These are phyloP conservation scores for Trypanosoma vivax DNA, from an alignment of 208 protist genomes.

Conservation along the genomic window DNA sequence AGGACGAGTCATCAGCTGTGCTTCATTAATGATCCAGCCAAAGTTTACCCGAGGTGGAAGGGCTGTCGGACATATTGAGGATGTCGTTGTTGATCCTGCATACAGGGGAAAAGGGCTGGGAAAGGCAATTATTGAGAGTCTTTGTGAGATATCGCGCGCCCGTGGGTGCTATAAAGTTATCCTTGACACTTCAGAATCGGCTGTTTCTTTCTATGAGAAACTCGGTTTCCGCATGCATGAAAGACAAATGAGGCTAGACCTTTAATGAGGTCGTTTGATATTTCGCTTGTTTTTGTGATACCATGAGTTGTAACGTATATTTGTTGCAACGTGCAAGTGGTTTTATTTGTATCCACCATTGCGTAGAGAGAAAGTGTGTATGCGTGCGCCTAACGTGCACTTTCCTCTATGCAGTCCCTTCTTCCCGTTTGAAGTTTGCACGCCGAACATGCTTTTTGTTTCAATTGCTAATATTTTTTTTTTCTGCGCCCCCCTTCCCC, in stretches of 20 bases:
- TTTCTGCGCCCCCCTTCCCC: too few relatives aligned
- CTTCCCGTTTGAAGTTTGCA: too few relatives aligned
- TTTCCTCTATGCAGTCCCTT: too few relatives aligned
- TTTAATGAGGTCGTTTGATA: slow-evolving; percentile 17
- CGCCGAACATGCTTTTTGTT: too few relatives aligned
- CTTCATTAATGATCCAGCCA: slow-evolving; percentile 71
- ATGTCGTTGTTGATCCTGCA: slow-evolving; percentile 67
- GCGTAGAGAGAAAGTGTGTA: too few relatives aligned
- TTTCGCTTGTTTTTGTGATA: slow-evolving; percentile 1
- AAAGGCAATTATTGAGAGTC: slow-evolving; percentile 33
- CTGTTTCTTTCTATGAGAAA: slow-evolving; percentile 55
- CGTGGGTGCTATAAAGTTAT: slow-evolving; percentile 83
- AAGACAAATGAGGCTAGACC: slow-evolving; percentile 66
- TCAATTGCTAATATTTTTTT: too few relatives aligned
- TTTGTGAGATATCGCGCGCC: slow-evolving; percentile 33
- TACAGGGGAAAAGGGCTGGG: slow-evolving; percentile 54
- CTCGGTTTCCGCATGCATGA: slow-evolving; percentile 52
- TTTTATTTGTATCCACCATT: background rate
- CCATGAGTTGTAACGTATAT: background rate
- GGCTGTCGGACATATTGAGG: slow-evolving; percentile 79
- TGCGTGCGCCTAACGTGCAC: too few relatives aligned
- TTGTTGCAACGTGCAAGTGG: background rate
- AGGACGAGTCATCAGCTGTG: slow-evolving; percentile 43
- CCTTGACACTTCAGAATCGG: slow-evolving; percentile 58
- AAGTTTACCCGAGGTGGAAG: slow-evolving; percentile 69